Evolutionary conservation across 352 stramenopile genomes (phyloP).

Genomic region (Phytophthora tentaculata): DNA sequence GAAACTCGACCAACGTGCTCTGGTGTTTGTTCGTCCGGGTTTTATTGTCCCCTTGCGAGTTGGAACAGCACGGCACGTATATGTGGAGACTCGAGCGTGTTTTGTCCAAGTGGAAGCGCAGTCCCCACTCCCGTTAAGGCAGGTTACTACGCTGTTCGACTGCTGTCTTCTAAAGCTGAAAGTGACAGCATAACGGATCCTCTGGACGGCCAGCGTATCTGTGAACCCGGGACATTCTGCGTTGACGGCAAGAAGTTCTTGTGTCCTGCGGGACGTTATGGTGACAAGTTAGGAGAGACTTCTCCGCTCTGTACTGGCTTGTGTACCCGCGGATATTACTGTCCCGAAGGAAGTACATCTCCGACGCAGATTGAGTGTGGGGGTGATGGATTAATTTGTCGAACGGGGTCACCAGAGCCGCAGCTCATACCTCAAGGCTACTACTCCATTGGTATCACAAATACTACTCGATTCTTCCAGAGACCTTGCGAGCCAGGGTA

Average conservation of each 20-base stretch:
- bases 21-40: conserved; percentile 55
- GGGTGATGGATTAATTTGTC: conserved; percentile 53
- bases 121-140: conserved; percentile 54
- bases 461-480: conserved; percentile 69
- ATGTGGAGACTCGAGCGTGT: conserved; percentile 50
- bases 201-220: conserved; percentile 58
- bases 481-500: conserved; percentile 68
- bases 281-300: conserved; percentile 49
- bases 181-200: conserved; percentile 21
- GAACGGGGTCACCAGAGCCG: conserved; percentile 49
- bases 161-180: conserved; percentile 8
- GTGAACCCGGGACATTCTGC: conserved; percentile 77
- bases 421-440: conserved; percentile 53
- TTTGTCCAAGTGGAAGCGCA: conserved; percentile 69
- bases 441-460: conserved; percentile 68
- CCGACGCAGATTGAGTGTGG: conserved; percentile 55
- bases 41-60: conserved; percentile 68
- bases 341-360: conserved; percentile 52
- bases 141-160: conserved; percentile 71
- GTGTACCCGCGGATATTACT: conserved; percentile 78
- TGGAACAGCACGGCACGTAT: conserved; percentile 42
- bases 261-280: conserved; percentile 73
- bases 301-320: conserved; percentile 59
- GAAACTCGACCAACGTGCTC: conserved; percentile 51
- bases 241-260: conserved; percentile 47